Percentiles rank a stretch among this genome's conserved stretches.
phyloP scores from a whole-genome alignment of 495 filamentous ascomycete genomes.

The Penicillium egyptiacum region DNA sequence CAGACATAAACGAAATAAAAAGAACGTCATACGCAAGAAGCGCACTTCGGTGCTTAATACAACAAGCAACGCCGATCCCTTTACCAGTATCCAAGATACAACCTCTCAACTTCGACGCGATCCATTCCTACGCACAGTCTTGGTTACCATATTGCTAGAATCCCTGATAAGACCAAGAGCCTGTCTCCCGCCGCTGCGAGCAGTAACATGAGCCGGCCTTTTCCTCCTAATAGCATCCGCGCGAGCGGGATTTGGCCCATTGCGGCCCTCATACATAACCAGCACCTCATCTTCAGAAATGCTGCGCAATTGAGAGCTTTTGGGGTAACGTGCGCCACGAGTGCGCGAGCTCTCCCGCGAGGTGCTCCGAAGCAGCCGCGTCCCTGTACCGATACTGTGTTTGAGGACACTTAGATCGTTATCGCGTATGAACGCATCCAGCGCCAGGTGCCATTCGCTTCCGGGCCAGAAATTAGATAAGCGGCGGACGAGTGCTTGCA shows the following conservation, averaged over 20 bases:
- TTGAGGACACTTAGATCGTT: background rate
- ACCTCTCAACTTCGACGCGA: background rate
- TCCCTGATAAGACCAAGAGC: background rate
- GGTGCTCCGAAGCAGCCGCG: background rate
- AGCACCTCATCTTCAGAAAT: background rate
- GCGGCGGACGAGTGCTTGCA: constrained; percentile 2
- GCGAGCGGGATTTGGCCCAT: background rate
- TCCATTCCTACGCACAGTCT: background rate
- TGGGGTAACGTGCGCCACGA: background rate
- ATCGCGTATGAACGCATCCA: background rate
- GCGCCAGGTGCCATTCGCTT: background rate
- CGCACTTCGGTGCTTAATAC: background rate
- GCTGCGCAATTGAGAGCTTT: background rate
- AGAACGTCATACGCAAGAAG: background rate
- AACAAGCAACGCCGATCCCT: background rate
- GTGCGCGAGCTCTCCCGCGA: background rate
- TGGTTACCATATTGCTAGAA: constrained; percentile 2
- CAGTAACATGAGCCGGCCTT: background rate
- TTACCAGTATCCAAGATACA: background rate
- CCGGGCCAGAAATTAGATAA: background rate
- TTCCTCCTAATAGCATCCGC: background rate
- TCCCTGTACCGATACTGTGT: constrained; percentile 1
- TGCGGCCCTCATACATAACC: background rate
- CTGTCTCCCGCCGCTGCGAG: background rate
- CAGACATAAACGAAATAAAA: background rate